These are phyloP conservation scores for Didymella lethalis DNA, from an alignment of 2,329 filamentous ascomycete species.

Conservation along the genomic window DNA sequence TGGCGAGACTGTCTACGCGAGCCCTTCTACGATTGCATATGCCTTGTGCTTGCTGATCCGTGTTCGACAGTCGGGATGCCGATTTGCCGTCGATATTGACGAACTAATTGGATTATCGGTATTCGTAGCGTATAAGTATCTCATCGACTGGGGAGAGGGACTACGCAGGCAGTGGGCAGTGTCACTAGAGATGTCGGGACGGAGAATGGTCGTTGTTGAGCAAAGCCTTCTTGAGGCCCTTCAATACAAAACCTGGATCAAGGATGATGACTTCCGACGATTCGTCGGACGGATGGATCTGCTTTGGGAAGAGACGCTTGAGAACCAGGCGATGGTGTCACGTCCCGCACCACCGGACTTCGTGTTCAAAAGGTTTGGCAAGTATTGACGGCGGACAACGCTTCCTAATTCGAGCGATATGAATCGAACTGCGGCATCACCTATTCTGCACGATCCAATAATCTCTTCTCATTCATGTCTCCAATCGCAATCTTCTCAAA, in stretches of 20 bases:
- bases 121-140: not conserved
- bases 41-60: not conserved
- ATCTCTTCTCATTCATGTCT: not conserved
- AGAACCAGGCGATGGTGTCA: not conserved
- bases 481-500: no score
- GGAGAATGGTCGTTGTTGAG: not conserved
- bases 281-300: not conserved
- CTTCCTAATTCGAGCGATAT: not conserved
- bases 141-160: not conserved
- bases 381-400: not conserved
- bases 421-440: not conserved
- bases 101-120: not conserved
- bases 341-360: not conserved
- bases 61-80: not conserved
- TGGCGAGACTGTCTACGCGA: not conserved
- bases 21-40: not conserved
- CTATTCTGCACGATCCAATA: not conserved
- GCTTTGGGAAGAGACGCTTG: not conserved
- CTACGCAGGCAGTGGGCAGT: not conserved
- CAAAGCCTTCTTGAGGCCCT: not conserved
- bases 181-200: not conserved
- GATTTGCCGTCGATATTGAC: not conserved
- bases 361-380: not conserved
- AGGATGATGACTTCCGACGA: not conserved
- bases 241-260: not conserved